Evolutionary conservation across 179 eudicot species (phyloP), one percentile per base, ranked within the genome.

Genomic region (Spergularia azorica): DNA sequence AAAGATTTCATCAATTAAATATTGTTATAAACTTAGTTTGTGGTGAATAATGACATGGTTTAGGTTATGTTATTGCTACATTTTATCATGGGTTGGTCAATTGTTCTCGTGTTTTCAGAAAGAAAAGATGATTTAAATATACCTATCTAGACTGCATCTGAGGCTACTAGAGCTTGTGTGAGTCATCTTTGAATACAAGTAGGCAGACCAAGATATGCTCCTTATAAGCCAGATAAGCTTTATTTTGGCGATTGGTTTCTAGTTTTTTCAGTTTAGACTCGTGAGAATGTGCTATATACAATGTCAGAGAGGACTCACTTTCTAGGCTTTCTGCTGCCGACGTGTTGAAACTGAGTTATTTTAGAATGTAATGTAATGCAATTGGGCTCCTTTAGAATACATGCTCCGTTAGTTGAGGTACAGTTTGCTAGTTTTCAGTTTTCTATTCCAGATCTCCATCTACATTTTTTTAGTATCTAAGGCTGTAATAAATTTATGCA

Each of bases 1-100:
- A 61, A 63, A 54, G 13, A 41, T 55, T 65, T 21, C 36, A 20
- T 48, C 20, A 63, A 20, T 76, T 55, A 17, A 73, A 64, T 73
- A 79, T 20, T 38, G 39, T 20, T 54, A 16, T 36, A 48, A 64
- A 54, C 60, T 59, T 60, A 16, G 51, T 74, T 77, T 56, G 18
- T 64, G 67, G 70, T 50, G 46, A 51, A 63, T 77, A 80, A 54
- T 77, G 81, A 50, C 72, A 72, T 50, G 41, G 79, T 52, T 70
- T 62, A 66, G 54, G 64, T 26, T 59, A 59, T 36, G 39, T 21
- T 2, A 56, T 50, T 38, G 36, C 48, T 76, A 55, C 62, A 74
- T 32, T 69, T 77, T 63, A 63, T 64, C 73, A 43, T 15, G 74
- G 71, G 36, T 72, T 65, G 52, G 15, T 54, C 74, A 70, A 70